phyloP scores from a whole-genome alignment of 768 basidiomycete species.

The Dentipellis sp. region DNA sequence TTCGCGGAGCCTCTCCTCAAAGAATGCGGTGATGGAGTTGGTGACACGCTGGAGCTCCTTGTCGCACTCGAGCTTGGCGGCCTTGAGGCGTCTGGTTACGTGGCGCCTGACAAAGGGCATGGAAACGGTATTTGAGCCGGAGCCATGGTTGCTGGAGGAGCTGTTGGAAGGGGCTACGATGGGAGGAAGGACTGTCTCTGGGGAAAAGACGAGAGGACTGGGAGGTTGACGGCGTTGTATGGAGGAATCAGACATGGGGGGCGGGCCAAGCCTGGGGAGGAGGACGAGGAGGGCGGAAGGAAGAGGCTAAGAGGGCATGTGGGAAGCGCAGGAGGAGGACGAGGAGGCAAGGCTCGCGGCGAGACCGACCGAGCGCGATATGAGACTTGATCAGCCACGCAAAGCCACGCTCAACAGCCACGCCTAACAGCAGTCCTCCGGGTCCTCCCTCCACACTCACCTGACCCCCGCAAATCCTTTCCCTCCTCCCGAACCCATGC shows the following conservation, averaged over 20 bases:
- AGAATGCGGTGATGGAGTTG: slow-evolving; percentile 88
- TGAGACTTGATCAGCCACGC: background rate
- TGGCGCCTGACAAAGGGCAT: slow-evolving; percentile 92
- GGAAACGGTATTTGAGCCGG: slow-evolving; percentile 68
- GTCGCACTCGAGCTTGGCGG: slow-evolving; percentile 94
- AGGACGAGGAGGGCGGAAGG: slow-evolving; percentile 1
- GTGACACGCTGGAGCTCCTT: slow-evolving; percentile 92
- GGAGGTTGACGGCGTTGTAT: slow-evolving; percentile 39
- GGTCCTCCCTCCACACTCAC: no score
- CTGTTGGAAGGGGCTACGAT: slow-evolving; percentile 20
- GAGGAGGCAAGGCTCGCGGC: slow-evolving; percentile 2
- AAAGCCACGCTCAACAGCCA: no score
- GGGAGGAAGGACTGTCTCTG: slow-evolving; percentile 40
- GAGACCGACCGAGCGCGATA: background rate
- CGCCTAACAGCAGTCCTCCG: no score
- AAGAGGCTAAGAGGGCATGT: slow-evolving; percentile 4
- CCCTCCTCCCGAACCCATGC: no score
- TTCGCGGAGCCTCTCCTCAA: slow-evolving; percentile 83
- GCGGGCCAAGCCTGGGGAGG: slow-evolving; percentile 4
- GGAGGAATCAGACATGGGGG: slow-evolving; percentile 24
- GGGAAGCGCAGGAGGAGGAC: slow-evolving; percentile 9
- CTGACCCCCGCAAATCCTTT: no score
- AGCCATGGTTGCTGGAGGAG: slow-evolving; percentile 29
- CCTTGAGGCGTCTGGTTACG: slow-evolving; percentile 86
- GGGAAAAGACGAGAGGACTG: slow-evolving; percentile 74